Evolutionary conservation across 192 early-diverging fungal species (phyloP).

Genomic region (Coemansia sp.): DNA sequence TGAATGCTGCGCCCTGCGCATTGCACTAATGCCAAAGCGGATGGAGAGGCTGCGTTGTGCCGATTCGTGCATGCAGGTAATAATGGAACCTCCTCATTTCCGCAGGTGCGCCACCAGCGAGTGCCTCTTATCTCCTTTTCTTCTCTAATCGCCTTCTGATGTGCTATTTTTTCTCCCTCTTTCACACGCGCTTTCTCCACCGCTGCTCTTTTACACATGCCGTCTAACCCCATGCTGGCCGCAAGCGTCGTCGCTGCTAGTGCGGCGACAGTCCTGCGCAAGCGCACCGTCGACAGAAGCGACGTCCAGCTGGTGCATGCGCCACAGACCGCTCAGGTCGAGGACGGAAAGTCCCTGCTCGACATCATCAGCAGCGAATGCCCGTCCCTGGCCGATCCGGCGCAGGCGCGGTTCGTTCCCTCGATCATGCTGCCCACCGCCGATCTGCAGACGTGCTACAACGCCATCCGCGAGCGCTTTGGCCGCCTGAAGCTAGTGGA

Average conservation of each 20-base stretch:
- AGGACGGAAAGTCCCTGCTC: conserved; percentile 16
- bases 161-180: no score
- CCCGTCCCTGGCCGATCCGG: conserved; percentile 54
- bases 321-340: conserved; percentile 18
- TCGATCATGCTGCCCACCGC: conserved; percentile 69
- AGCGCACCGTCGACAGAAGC: conserved; percentile 33
- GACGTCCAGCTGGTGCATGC: conserved; percentile 38
- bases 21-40: no score
- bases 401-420: conserved; percentile 59
- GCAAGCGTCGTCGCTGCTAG: conserved; percentile 18
- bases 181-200: no score
- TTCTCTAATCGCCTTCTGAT: no score
- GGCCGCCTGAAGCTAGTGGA: conserved; percentile 15
- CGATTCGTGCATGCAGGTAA: no score
- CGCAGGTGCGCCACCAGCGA: no score
- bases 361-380: conserved; percentile 41
- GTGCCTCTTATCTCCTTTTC: no score
- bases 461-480: conserved; percentile 50
- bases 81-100: no score
- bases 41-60: no score
- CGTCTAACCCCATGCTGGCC: conserved; percentile 17
- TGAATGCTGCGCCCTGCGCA: no score
- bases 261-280: conserved; percentile 21
- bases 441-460: conserved; percentile 70
- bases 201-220: no score